Percentiles rank a stretch among this genome's conserved stretches.
Conservation (phyloP, 2,329 filamentous ascomycete species). For the Lojkania enalia region DNA sequence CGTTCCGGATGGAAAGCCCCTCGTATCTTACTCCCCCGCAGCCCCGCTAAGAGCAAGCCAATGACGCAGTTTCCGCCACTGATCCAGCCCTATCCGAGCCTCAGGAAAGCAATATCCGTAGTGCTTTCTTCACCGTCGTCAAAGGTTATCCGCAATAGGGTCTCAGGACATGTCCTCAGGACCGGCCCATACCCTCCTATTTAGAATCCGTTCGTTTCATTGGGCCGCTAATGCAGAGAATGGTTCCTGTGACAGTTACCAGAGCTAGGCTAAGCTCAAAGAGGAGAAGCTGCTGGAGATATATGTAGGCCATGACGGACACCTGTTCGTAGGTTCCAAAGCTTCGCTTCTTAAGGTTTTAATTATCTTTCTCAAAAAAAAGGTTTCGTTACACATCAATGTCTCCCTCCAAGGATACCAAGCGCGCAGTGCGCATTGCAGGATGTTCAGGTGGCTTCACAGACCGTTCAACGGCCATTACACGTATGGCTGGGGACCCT, state of each 20-base stretch:
- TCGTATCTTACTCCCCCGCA: conserved; percentile 11
- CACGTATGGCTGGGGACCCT: conserved; percentile 30
- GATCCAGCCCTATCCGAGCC: neutral
- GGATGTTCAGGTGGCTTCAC: conserved; percentile 46
- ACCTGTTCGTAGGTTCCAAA: conserved; percentile 1
- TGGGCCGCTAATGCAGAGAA: conserved; percentile 7
- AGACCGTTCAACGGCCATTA: conserved; percentile 44
- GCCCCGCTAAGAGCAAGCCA: conserved; percentile 4
- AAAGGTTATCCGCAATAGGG: conserved; percentile 19
- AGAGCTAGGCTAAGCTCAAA: conserved; percentile 8
- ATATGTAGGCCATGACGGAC: conserved; percentile 17
- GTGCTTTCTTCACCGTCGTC: conserved; percentile 6
- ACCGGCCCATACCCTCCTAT: conserved; percentile 8
- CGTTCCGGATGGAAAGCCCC: too few species aligned
- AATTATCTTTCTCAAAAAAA: neutral
- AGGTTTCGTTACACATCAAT: neutral
- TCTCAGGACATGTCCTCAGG: conserved; percentile 12
- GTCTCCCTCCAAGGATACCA: conserved; percentile 18
- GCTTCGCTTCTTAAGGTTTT: conserved; percentile 1
- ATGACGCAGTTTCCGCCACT: conserved; percentile 3
- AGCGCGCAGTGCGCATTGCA: conserved; percentile 35
- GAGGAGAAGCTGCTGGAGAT: neutral
- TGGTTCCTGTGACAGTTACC: conserved; percentile 10
- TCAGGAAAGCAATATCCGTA: conserved; percentile 25
- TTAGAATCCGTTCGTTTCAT: conserved; percentile 5